A percentile compares a stretch with the other conserved stretches of the same genome.
phyloP scores from a whole-genome alignment of 192 early-diverging fungal genomes.

The Lunasporangiospora selenospora region DNA sequence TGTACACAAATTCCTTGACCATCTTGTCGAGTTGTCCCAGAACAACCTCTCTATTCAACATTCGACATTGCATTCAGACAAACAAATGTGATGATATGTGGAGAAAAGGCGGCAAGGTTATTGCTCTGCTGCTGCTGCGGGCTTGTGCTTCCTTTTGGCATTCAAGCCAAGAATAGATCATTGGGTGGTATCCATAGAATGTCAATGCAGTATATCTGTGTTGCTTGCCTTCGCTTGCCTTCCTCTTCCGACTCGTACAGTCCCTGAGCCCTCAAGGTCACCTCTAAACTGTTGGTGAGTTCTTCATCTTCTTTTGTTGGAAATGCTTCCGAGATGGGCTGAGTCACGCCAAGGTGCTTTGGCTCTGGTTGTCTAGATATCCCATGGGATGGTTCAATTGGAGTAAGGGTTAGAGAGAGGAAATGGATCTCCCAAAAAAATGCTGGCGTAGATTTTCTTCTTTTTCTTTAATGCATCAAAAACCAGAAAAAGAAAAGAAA shows the following conservation, averaged over 20 bases:
- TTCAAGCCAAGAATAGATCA: background rate
- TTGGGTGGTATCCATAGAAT: background rate
- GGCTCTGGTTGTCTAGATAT: slow-evolving; percentile 2
- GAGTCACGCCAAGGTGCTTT: slow-evolving; percentile 77
- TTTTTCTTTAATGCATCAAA: too few relatives aligned
- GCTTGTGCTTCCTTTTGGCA: too few relatives aligned
- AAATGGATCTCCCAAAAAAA: too few relatives aligned
- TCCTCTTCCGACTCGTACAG: slow-evolving; percentile 92
- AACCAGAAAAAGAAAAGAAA: too few relatives aligned
- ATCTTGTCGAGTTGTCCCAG: slow-evolving; percentile 87
- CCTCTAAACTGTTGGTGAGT: slow-evolving; percentile 72
- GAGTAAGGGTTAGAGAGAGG: background rate
- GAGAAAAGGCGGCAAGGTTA: slow-evolving; percentile 9
- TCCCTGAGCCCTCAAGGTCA: slow-evolving; percentile 74
- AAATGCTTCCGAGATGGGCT: slow-evolving; percentile 68
- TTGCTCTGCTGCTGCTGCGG: too few relatives aligned
- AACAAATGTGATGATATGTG: background rate
- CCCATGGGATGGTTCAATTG: background rate
- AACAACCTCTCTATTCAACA: slow-evolving; percentile 73
- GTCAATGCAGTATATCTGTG: background rate
- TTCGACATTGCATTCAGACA: background rate
- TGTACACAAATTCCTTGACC: slow-evolving; percentile 92
- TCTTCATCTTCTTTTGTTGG: slow-evolving; percentile 74
- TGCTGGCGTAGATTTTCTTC: too few relatives aligned
- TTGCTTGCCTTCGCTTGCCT: slow-evolving; percentile 74